Evolutionary conservation across 768 basidiomycete genomes (phyloP), one percentile per base, ranked within the genome.

Genomic region (Mycena haematopus): DNA sequence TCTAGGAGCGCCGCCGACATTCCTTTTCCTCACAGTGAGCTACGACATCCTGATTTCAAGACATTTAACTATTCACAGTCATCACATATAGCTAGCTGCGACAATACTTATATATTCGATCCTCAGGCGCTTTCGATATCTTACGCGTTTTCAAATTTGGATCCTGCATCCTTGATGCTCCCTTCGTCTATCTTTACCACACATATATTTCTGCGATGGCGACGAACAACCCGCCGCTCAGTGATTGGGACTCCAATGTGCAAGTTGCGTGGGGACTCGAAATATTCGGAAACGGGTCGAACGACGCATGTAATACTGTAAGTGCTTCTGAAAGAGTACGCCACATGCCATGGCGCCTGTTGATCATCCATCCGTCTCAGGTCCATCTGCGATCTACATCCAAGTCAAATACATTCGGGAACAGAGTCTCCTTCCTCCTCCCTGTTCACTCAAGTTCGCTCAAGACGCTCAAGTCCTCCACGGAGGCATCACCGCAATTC

Each of bases 311-410:
- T 42, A n/a, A n/a, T n/a, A n/a, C n/a, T n/a, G n/a, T n/a, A 50
- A 42, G 53, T 55, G 52, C 52, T 50, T 50, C 36, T 60, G 46
- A 60, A 54, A 47, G 52, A 35, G 13, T 13, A n/a, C n/a, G 40
- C 46, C 60, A 53, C 46, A 46, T 61, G 53, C 7, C 25, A 17
- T 40, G 45, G 9, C 47, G 27, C 13, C 17, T 46, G 47, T 42
- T 55, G 53, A 61, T 55, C 47, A 40, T 56, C 55, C 55, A 56
- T 58, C 52, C 52, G 27, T 53, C 58, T 60, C 17, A 4, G 3
- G 40, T 42, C 40, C 40, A 42, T 33, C 44, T 45, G 44, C 21
- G 10, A 45, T 45, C 44, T 24, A 14, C 36, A 21, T 21, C 42
- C 6, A 8, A 42, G 27, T n/a, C 19, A 19, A 33, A 17, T 29